These are phyloP conservation scores for Cordyceps tenuipes DNA, from an alignment of 2,329 filamentous ascomycete species.

Conservation along the genomic window DNA sequence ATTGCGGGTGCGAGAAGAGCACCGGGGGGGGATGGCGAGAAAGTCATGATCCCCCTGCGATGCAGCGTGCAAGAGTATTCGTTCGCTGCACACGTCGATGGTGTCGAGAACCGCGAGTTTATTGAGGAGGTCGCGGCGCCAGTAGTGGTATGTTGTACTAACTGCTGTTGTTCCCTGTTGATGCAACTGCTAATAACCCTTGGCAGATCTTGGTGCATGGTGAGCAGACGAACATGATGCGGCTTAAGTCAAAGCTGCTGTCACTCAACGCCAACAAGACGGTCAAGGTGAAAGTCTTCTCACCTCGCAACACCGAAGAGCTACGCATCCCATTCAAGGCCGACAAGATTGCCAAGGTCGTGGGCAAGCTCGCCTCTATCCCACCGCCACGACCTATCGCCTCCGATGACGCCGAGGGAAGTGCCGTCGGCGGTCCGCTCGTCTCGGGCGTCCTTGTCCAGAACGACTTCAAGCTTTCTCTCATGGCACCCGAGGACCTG, in stretches of 20 bases:
- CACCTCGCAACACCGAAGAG: slow-evolving; percentile 90
- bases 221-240: slow-evolving; percentile 97
- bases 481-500: slow-evolving; percentile 95
- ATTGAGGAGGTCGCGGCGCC: slow-evolving; percentile 90
- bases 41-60: slow-evolving; percentile 81
- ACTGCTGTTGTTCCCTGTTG: not conserved
- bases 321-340: slow-evolving; percentile 90
- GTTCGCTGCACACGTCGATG: slow-evolving; percentile 95
- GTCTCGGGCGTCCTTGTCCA: slow-evolving; percentile 90
- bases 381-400: slow-evolving; percentile 49
- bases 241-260: slow-evolving; percentile 86
- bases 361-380: slow-evolving; percentile 82
- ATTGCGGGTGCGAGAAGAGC: slow-evolving; percentile 52
- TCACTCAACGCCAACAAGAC: slow-evolving; percentile 80
- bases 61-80: slow-evolving; percentile 93
- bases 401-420: slow-evolving; percentile 22
- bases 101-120: slow-evolving; percentile 90
- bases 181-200: slow-evolving; percentile 10
- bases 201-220: slow-evolving; percentile 81
- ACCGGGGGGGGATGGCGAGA: slow-evolving; percentile 67
- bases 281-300: slow-evolving; percentile 83
- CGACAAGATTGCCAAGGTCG: slow-evolving; percentile 92
- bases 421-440: slow-evolving; percentile 37
- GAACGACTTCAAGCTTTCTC: slow-evolving; percentile 92
- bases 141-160: slow-evolving; percentile 66